A percentile compares a stretch with the other conserved stretches of the same genome.
Evolutionary conservation across 139 green algal species (phyloP).

Genomic region (Spirogloea muscicola): DNA sequence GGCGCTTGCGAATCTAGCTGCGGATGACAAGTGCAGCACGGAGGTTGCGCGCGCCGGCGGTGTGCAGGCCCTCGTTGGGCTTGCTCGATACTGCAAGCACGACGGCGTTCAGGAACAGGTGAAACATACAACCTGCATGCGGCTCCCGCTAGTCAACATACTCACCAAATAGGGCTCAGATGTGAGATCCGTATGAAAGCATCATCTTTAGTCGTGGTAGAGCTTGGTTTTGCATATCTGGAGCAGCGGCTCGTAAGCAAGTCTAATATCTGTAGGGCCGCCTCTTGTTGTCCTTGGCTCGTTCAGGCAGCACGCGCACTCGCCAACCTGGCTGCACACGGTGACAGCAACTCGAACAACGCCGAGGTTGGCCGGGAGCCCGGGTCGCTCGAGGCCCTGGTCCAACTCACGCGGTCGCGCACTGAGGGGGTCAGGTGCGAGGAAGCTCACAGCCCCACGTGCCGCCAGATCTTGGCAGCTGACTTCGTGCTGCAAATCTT

Average conservation of each 20-base stretch:
- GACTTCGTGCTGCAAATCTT: too few relatives aligned
- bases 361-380: slow-evolving; percentile 3
- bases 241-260: too few relatives aligned
- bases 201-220: too few relatives aligned
- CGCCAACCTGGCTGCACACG: slow-evolving; percentile 35
- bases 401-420: background rate
- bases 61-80: slow-evolving; percentile 3
- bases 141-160: too few relatives aligned
- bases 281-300: too few relatives aligned
- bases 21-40: slow-evolving; percentile 24
- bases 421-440: slow-evolving; percentile 24
- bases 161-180: too few relatives aligned
- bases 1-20: slow-evolving; percentile 31
- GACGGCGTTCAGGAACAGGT: slow-evolving; percentile 28
- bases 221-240: too few relatives aligned
- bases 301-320: slow-evolving; percentile 23
- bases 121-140: too few relatives aligned
- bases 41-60: background rate
- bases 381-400: background rate
- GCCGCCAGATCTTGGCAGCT: too few relatives aligned
- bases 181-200: too few relatives aligned
- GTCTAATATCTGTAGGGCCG: too few relatives aligned
- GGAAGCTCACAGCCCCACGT: too few relatives aligned
- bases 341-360: slow-evolving; percentile 32
- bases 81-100: slow-evolving; percentile 2